Evolutionary conservation across 306 rosid species (phyloP).

Genomic region (Bauhinia variegata): DNA sequence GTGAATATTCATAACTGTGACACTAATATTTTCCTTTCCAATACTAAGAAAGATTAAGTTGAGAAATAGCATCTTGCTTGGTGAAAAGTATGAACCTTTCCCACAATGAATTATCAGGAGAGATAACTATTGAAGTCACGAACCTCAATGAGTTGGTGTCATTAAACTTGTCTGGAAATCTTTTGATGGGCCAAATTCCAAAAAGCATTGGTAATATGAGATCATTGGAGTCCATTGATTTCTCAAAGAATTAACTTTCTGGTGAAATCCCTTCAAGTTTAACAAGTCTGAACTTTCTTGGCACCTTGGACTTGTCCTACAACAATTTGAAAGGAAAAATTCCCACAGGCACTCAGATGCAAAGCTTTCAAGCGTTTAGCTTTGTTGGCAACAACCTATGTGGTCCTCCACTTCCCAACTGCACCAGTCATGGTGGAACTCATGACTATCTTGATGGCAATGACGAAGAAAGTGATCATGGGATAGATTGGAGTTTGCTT

Average conservation of each 20-base stretch:
- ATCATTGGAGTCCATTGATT: conserved; percentile 21
- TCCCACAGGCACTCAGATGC: conserved; percentile 29
- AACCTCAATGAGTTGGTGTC: no score
- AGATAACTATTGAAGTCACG: no score
- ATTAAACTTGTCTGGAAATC: conserved; percentile 31
- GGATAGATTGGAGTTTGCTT: background rate
- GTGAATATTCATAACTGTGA: no score
- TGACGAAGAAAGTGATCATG: background rate
- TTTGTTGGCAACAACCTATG: conserved; percentile 14
- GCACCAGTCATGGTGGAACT: background rate
- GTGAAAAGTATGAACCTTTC: no score
- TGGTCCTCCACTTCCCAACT: conserved; percentile 2
- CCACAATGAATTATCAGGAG: no score
- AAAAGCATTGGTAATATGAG: conserved; percentile 17
- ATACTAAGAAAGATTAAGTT: no score
- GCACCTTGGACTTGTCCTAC: conserved; percentile 28
- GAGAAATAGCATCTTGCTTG: no score
- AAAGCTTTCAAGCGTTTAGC: conserved; percentile 20
- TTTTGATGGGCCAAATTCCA: conserved; percentile 22
- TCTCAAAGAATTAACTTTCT: conserved; percentile 24
- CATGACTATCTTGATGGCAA: background rate
- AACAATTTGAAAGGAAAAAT: conserved; percentile 16
- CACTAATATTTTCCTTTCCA: no score
- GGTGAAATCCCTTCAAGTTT: conserved; percentile 28
- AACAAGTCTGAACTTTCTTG: conserved; percentile 5